Evolutionary conservation across 495 filamentous ascomycete genomes (phyloP), one percentile per base, ranked within the genome.

Genomic region (Penicillium egyptiacum): DNA sequence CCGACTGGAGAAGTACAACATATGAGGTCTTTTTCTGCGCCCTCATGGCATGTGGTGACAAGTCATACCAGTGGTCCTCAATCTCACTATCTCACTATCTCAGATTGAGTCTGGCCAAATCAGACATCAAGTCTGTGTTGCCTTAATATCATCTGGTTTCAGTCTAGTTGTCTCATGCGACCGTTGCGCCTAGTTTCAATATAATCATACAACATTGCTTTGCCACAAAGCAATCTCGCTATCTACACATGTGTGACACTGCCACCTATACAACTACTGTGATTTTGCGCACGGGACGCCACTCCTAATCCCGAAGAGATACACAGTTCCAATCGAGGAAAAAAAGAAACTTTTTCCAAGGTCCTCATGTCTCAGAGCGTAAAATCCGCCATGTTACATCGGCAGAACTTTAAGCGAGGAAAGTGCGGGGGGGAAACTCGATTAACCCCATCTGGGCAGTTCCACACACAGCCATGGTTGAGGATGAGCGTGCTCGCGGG

Each of bases 371-470:
- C 52, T 54, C 41, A 26, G 9, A 25, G 31, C 9, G 19, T 17
- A 37, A 11, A 44, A 7, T 1, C 28, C n/a, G 28, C 19, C 26
- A 53, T 20, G 51, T 53, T 53, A 53, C 52, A 46, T 54, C 31
- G 4, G 8, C 22, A 26, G n/a, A 19, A 33, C 26, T 39, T 14
- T 26, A 54, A 54, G 40, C 52, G 35, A 46, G 49, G 5, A 43
- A 55, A 65, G 44, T 62, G 62, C 62, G 62, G 62, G 62, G 62
- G 62, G 41, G 46, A 22, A 44, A 49, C 37, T 42, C 59, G 49
- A 53, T 56, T 59, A 61, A 47, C 51, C 28, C 17, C 26, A 28
- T 28, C 26, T 28, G 7, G 26, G 7, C 8, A 23, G 33, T 49
- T 17, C 39, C 26, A 46, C 50, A 46, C 28, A 25, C 20, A 53